These are phyloP conservation scores for Metroxylon sagu DNA, from an alignment of 176 grass and related monocot genomes.

Conservation along the genomic window DNA sequence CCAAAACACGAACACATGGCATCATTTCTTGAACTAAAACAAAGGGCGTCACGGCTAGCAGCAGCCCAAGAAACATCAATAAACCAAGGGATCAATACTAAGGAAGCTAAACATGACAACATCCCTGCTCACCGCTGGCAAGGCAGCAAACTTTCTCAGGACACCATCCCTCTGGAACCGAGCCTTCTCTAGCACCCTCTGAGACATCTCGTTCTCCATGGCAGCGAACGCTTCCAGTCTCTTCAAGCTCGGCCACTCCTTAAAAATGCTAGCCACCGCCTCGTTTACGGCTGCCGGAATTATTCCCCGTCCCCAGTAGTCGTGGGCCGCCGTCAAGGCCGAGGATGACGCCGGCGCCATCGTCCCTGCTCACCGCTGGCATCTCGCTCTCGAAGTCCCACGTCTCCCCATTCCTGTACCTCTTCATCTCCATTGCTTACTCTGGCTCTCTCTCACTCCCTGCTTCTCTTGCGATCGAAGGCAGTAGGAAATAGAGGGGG, in stretches of 20 bases:
- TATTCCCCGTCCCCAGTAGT: constrained; percentile 36
- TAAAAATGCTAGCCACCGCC: constrained; percentile 34
- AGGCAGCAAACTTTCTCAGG: constrained; percentile 28
- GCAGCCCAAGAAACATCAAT: no score
- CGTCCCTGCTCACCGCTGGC: no score
- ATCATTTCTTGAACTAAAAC: no score
- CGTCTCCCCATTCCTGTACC: no score
- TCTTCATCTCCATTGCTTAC: no score
- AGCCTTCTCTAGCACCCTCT: constrained; percentile 51
- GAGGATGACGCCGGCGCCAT: no score
- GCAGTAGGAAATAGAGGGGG: no score
- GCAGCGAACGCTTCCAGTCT: constrained; percentile 44
- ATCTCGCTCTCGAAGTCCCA: no score
- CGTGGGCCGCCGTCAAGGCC: constrained; percentile 25
- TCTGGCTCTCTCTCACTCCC: no score
- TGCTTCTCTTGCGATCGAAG: no score
- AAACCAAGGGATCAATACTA: constrained; percentile 7
- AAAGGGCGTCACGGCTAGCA: no score
- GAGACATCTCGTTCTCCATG: constrained; percentile 33
- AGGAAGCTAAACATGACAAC: constrained; percentile 45
- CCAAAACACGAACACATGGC: no score
- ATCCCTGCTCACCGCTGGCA: constrained; percentile 11
- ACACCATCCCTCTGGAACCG: constrained; percentile 43
- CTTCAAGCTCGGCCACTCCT: constrained; percentile 35
- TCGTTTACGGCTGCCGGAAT: constrained; percentile 25